Evolutionary conservation across 345 rosid genomes (phyloP).

Genomic region (Salix caprea): DNA sequence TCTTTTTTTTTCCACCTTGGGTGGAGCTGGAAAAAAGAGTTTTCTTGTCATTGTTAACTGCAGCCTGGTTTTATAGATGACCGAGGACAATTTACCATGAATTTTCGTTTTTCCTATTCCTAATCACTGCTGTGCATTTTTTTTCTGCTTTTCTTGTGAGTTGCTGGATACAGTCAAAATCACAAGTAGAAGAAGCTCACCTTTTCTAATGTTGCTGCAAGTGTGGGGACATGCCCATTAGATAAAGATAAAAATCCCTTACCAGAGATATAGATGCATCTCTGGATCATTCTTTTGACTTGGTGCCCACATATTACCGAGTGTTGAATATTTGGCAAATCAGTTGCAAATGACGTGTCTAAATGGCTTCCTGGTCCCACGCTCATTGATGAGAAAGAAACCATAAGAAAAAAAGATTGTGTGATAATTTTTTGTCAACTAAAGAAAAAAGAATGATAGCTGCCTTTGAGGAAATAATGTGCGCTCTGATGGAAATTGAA

Average conservation of each 20-base stretch:
- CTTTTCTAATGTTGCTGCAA: neutral
- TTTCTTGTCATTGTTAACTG: neutral
- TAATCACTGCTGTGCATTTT: neutral
- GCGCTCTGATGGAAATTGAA: neutral
- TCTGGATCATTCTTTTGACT: neutral
- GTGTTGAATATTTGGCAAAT: neutral
- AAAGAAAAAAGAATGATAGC: neutral
- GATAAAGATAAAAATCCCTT: neutral
- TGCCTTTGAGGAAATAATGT: neutral
- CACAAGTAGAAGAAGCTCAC: neutral
- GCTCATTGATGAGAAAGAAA: too few species aligned
- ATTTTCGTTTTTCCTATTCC: too few species aligned
- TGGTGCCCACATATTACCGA: too few species aligned
- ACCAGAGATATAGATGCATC: neutral
- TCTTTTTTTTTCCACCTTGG: neutral
- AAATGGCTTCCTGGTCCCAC: neutral
- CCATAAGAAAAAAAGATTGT: neutral
- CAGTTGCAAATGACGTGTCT: neutral
- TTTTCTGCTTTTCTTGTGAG: neutral
- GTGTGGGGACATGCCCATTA: neutral
- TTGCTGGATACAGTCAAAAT: neutral
- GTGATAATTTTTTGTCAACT: neutral
- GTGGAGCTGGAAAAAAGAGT: neutral
- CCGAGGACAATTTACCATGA: neutral
- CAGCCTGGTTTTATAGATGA: too few species aligned